Conservation (phyloP, 2,329 filamentous ascomycete species). For the Exophiala bonariae region DNA sequence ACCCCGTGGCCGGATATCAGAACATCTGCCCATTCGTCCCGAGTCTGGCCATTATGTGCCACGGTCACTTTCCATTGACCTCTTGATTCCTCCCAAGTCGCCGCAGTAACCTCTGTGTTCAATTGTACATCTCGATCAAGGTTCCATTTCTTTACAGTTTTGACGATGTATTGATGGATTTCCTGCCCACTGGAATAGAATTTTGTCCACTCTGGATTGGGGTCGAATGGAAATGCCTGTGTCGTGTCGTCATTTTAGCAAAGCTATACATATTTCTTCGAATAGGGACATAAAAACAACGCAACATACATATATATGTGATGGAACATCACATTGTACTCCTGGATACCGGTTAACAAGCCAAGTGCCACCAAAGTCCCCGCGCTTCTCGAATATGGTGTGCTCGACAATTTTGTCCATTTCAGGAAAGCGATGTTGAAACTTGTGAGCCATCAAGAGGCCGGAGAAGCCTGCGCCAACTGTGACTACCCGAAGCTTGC, state of each 20-base stretch:
- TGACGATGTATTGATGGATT: conserved; percentile 44
- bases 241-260: neutral
- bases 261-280: neutral
- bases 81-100: conserved; percentile 37
- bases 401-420: conserved; percentile 6
- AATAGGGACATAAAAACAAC: too few species aligned
- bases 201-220: conserved; percentile 42
- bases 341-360: conserved; percentile 27
- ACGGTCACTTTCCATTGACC: conserved; percentile 38
- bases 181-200: conserved; percentile 41
- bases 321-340: conserved; percentile 22
- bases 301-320: conserved; percentile 18
- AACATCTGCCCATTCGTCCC: conserved; percentile 33
- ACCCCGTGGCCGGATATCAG: conserved; percentile 35
- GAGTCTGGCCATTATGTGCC: conserved; percentile 26
- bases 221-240: conserved; percentile 33
- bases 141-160: conserved; percentile 39
- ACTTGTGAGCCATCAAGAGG: conserved; percentile 22
- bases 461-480: conserved; percentile 25
- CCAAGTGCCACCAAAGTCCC: conserved; percentile 24
- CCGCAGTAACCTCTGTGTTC: conserved; percentile 36
- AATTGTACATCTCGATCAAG: conserved; percentile 39
- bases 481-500: conserved; percentile 20
- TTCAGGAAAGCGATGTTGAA: conserved; percentile 17
- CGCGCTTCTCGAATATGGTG: conserved; percentile 27